Conservation (phyloP, 2,329 filamentous ascomycete genomes). For the Alternaria brassicae region DNA sequence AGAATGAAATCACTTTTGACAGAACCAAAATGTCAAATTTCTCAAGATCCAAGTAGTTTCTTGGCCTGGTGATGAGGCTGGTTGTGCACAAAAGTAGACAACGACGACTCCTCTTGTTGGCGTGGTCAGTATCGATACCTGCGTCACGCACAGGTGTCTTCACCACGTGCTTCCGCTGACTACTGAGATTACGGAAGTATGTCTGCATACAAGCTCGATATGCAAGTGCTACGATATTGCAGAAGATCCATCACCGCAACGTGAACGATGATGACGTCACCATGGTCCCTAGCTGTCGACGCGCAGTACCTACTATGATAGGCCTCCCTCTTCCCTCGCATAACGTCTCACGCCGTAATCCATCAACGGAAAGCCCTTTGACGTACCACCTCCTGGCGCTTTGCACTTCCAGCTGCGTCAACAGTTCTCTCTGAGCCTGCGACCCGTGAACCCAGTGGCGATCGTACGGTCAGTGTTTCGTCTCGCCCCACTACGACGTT, state of each 20-base stretch:
- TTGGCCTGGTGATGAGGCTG: not conserved
- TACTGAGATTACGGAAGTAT: not conserved
- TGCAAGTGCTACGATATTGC: not conserved
- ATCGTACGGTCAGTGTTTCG: conserved; percentile 34
- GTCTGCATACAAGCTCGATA: not conserved
- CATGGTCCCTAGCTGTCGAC: not conserved
- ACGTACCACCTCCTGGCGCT: not conserved
- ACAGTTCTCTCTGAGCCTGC: not conserved
- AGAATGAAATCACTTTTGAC: not conserved
- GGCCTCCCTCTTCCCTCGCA: not conserved
- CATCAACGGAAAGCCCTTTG: not conserved
- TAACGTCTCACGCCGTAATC: not conserved
- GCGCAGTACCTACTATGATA: too few species aligned
- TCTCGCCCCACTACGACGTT: conserved; percentile 26
- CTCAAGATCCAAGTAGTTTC: not conserved
- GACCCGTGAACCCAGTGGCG: conserved; percentile 18
- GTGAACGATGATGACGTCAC: not conserved
- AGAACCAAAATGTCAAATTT: not conserved
- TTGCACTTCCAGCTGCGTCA: not conserved
- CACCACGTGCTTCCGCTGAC: not conserved
- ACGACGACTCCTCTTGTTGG: not conserved
- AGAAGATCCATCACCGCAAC: not conserved
- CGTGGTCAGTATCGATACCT: not conserved
- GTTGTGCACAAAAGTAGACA: not conserved
- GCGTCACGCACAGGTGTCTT: not conserved